Evolutionary conservation across 768 basidiomycete species (phyloP).

Genomic region (Hydnum rufescens): DNA sequence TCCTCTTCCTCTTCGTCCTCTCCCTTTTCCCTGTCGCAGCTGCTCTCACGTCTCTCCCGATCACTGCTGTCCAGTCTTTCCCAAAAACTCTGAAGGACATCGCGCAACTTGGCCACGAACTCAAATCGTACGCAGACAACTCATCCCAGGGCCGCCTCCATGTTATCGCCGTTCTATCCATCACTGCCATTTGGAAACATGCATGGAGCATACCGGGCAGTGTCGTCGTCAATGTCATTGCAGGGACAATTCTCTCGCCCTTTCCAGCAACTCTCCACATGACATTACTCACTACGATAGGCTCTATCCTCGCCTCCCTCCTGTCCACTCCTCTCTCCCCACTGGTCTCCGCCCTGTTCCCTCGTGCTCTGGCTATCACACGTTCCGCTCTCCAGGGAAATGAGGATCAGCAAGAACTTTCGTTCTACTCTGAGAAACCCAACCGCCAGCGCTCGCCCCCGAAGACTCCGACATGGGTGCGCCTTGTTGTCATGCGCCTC

Average conservation of each 20-base stretch:
- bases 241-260: slow-evolving; percentile 16
- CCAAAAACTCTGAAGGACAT: slow-evolving; percentile 58
- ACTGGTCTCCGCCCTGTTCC: slow-evolving; percentile 60
- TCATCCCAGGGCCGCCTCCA: slow-evolving; percentile 41
- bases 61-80: slow-evolving; percentile 26
- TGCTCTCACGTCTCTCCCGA: slow-evolving; percentile 7
- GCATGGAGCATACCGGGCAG: slow-evolving; percentile 95
- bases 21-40: slow-evolving; percentile 6
- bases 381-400: slow-evolving; percentile 53
- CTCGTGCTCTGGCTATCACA: slow-evolving; percentile 68
- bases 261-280: slow-evolving; percentile 71
- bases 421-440: neutral
- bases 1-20: slow-evolving; percentile 18
- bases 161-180: slow-evolving; percentile 61
- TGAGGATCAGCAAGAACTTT: neutral
- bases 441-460: neutral
- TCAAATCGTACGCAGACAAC: slow-evolving; percentile 55
- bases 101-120: slow-evolving; percentile 50
- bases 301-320: slow-evolving; percentile 62
- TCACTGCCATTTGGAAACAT: slow-evolving; percentile 86
- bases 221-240: slow-evolving; percentile 37
- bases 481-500: slow-evolving; percentile 70
- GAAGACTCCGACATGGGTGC: slow-evolving; percentile 43
- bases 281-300: slow-evolving; percentile 69
- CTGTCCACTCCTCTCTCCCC: slow-evolving; percentile 73